Evolutionary conservation across 371 early-diverging fungal genomes (phyloP).

Genomic region (Coemansia sp.): DNA sequence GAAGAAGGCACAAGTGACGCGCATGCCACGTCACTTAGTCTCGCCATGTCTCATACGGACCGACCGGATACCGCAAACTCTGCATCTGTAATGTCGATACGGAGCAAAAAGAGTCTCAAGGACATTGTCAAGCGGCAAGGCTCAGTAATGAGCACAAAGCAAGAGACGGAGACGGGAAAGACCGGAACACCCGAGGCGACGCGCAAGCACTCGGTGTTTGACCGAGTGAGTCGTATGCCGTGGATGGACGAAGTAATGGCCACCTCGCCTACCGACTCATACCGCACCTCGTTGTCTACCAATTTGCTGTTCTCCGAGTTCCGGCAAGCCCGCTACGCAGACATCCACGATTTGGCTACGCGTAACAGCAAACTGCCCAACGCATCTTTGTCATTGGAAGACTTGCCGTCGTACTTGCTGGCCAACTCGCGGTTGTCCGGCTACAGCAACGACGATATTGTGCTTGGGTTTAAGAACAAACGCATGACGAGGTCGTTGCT

Average conservation of each 20-base stretch:
- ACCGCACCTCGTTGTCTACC: conserved; percentile 30
- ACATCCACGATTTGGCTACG: conserved; percentile 36
- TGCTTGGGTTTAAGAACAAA: neutral
- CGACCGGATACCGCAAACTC: too few relatives aligned
- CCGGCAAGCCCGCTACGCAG: conserved; percentile 11
- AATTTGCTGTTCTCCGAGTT: neutral
- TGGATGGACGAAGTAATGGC: conserved; percentile 50
- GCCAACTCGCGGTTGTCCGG: neutral
- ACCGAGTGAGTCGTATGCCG: conserved; percentile 27
- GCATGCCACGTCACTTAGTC: neutral
- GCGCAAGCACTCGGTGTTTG: conserved; percentile 21
- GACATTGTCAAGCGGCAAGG: conserved; percentile 13
- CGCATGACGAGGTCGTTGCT: conserved; percentile 28
- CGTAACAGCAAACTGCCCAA: conserved; percentile 31
- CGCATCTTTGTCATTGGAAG: conserved; percentile 11
- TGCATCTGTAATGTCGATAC: neutral
- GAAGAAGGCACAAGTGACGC: neutral
- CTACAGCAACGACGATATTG: neutral
- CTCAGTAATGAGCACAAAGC: conserved; percentile 1
- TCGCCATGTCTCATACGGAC: neutral
- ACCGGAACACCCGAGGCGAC: neutral
- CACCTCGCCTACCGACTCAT: conserved; percentile 28
- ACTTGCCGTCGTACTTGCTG: conserved; percentile 17
- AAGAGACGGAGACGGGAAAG: neutral
- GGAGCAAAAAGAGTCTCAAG: neutral